Conservation (phyloP, 345 rosid species). For the Combretum micranthum region DNA sequence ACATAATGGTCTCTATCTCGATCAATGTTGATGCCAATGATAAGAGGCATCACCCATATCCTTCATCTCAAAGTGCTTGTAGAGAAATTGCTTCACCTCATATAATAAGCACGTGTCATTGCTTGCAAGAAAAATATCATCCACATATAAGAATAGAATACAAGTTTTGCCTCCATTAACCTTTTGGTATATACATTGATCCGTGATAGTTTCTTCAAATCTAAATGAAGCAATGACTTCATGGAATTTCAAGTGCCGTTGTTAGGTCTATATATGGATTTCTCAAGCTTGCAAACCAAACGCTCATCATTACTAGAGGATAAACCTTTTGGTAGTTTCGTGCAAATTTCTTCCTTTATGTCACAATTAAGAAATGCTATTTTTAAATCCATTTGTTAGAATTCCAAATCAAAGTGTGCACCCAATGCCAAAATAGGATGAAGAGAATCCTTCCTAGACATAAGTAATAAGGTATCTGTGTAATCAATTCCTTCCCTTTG, state of each 20-base stretch:
- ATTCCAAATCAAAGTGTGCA: no score
- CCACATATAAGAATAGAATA: not conserved
- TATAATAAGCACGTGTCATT: not conserved
- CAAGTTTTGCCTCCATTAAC: not conserved
- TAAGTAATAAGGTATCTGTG: not conserved
- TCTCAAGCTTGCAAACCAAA: slow-evolving; percentile 7
- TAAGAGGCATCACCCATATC: not conserved
- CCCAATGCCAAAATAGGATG: no score
- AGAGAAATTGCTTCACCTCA: not conserved
- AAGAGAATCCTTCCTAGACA: no score
- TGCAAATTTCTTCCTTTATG: no score
- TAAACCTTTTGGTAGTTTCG: not conserved
- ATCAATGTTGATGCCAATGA: not conserved
- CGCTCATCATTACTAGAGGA: not conserved
- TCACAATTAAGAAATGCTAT: no score
- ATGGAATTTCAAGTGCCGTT: not conserved
- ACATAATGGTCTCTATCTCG: not conserved
- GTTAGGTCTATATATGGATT: not conserved
- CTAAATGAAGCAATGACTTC: not conserved
- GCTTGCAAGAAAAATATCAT: not conserved
- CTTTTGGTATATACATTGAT: not conserved
- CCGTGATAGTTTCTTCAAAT: not conserved
- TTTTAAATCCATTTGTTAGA: no score
- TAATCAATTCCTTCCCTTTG: slow-evolving; percentile 1
- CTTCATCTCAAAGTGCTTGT: slow-evolving; percentile 2